A percentile compares a stretch with the other conserved stretches of the same genome.
Conservation (phyloP, 768 basidiomycete genomes). For the Collybia sordida region DNA sequence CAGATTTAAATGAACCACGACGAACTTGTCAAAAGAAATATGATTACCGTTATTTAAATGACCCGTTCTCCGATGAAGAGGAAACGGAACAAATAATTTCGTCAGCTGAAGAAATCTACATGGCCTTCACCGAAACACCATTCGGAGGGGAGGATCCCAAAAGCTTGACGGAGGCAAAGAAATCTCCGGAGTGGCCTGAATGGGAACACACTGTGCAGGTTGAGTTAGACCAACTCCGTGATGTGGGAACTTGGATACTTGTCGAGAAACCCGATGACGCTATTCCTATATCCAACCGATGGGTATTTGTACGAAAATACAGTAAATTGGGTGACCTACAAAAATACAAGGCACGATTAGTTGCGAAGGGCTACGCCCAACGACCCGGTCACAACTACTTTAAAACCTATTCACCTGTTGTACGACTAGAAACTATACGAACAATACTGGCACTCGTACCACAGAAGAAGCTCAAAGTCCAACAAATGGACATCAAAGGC, state of each 20-base stretch:
- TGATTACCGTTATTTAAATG: not conserved
- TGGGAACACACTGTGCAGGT: slow-evolving; percentile 15
- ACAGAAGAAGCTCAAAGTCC: not conserved
- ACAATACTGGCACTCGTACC: slow-evolving; percentile 21
- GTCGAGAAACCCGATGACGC: slow-evolving; percentile 9
- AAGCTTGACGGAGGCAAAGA: slow-evolving; percentile 7
- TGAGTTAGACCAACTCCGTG: slow-evolving; percentile 16
- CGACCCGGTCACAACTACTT: slow-evolving; percentile 30
- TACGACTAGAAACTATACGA: slow-evolving; percentile 10
- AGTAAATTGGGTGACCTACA: slow-evolving; percentile 24
- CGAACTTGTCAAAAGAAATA: not conserved
- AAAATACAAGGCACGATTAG: slow-evolving; percentile 32
- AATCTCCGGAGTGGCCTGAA: slow-evolving; percentile 13
- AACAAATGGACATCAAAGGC: slow-evolving; percentile 8
- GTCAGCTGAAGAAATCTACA: not conserved
- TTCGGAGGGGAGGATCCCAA: slow-evolving; percentile 1
- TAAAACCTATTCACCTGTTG: slow-evolving; percentile 21
- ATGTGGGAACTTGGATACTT: slow-evolving; percentile 19
- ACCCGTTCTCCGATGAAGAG: not conserved
- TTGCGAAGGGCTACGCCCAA: slow-evolving; percentile 35
- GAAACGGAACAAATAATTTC: not conserved
- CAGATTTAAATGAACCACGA: not conserved
- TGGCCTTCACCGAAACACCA: not conserved
- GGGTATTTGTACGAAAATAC: slow-evolving; percentile 29
- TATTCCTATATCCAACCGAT: slow-evolving; percentile 16